These are phyloP conservation scores for Phytophthora hibernalis DNA, from an alignment of 352 stramenopile species.

Conservation along the genomic window DNA sequence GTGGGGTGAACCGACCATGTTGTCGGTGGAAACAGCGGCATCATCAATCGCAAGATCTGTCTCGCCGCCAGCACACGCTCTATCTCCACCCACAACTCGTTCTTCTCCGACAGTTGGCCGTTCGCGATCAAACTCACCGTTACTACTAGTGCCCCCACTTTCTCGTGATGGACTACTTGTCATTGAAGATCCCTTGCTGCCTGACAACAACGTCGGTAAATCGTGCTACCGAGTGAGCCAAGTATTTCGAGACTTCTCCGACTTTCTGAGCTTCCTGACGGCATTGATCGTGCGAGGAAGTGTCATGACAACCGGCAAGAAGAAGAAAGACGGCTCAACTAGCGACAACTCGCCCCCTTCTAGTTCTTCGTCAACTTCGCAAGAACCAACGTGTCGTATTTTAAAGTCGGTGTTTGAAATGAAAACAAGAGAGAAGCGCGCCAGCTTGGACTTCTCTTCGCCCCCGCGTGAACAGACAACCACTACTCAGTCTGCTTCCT, in stretches of 20 bases:
- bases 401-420: conserved; percentile 72
- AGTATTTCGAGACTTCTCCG: conserved; percentile 83
- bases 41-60: conserved; percentile 17
- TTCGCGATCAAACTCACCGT: conserved; percentile 30
- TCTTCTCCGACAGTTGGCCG: conserved; percentile 20
- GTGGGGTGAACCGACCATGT: conserved; percentile 26
- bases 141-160: conserved; percentile 23
- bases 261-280: conserved; percentile 84
- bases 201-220: conserved; percentile 84
- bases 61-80: conserved; percentile 21
- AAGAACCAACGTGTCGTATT: conserved; percentile 56
- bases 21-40: conserved; percentile 17
- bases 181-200: conserved; percentile 77
- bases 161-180: conserved; percentile 59
- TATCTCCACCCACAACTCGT: conserved; percentile 28
- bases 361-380: conserved; percentile 9
- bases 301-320: conserved; percentile 68
- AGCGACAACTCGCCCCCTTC: conserved; percentile 6
- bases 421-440: conserved; percentile 60
- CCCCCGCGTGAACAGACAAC: conserved; percentile 23
- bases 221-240: conserved; percentile 88
- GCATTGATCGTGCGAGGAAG: conserved; percentile 83
- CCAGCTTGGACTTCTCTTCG: conserved; percentile 49
- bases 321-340: conserved; percentile 34
- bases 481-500: conserved; percentile 26